A percentile compares a stretch with the other conserved stretches of the same genome.
These are phyloP conservation scores for Eragrostis nindensis DNA, from an alignment of 176 grass and related monocot genomes.

Conservation along the genomic window DNA sequence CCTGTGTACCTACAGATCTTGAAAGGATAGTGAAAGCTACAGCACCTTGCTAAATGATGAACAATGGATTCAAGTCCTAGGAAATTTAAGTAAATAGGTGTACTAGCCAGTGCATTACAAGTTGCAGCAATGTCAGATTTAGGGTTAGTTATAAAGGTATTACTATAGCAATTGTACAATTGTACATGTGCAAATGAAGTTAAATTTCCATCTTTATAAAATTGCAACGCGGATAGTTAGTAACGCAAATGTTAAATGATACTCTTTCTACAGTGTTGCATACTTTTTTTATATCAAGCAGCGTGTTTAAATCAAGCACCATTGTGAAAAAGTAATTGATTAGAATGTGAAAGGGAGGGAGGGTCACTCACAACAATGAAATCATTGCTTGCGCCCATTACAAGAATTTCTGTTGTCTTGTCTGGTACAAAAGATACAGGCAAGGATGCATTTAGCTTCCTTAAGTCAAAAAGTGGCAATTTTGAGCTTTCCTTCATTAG, in stretches of 20 bases:
- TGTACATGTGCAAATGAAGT: background rate
- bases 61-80: background rate
- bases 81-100: background rate
- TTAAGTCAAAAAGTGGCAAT: constrained; percentile 76
- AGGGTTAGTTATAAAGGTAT: background rate
- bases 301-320: background rate
- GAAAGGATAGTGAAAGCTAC: background rate
- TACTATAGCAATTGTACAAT: background rate
- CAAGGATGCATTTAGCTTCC: constrained; percentile 79
- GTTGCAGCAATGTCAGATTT: background rate
- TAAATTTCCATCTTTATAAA: background rate
- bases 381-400: constrained; percentile 79
- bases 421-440: constrained; percentile 64
- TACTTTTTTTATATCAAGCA: background rate
- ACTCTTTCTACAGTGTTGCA: background rate
- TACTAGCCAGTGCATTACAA: background rate
- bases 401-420: constrained; percentile 55
- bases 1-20: background rate
- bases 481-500: constrained; percentile 88
- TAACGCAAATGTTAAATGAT: background rate
- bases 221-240: background rate
- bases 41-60: too few species aligned
- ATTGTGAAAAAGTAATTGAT: background rate
- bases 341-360: background rate
- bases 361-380: constrained; percentile 87